phyloP scores from a whole-genome alignment of 805 yeast species.

The Dipodascus geniculatus region DNA sequence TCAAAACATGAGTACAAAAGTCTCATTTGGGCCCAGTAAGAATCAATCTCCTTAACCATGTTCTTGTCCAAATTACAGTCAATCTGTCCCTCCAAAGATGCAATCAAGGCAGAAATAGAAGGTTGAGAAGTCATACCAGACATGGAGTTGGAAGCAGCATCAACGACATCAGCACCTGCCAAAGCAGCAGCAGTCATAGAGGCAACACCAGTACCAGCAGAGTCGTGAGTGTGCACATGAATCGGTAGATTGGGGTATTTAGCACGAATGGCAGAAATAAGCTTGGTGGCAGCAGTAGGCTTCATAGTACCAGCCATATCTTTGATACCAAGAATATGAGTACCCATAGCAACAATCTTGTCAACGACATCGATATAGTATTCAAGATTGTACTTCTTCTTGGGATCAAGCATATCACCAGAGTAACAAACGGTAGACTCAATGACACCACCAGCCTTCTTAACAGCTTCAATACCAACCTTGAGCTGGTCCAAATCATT shows the following conservation, averaged over 20 bases:
- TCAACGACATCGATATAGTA: constrained; percentile 79
- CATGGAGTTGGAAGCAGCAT: constrained; percentile 93
- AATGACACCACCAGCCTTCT: constrained; percentile 97
- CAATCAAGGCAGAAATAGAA: constrained; percentile 82
- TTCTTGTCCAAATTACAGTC: constrained; percentile 59
- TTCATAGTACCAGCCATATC: constrained; percentile 99
- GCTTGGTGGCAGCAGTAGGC: constrained; percentile 80
- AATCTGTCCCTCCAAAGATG: constrained; percentile 80
- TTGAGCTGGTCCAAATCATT: constrained; percentile 93
- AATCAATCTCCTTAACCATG: constrained; percentile 71
- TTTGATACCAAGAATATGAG: constrained; percentile 93
- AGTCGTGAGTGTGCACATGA: constrained; percentile 98
- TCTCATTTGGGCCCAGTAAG: constrained; percentile 99
- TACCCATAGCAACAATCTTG: constrained; percentile 82
- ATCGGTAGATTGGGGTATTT: constrained; percentile 90
- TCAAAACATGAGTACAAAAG: constrained; percentile 92
- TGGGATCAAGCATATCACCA: constrained; percentile 95
- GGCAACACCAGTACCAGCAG: constrained; percentile 99
- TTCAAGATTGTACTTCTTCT: constrained; percentile 89
- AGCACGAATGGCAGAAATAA: constrained; percentile 71
- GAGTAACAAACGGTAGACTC: constrained; percentile 98
- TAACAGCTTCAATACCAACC: constrained; percentile 97
- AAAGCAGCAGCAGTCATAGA: constrained; percentile 88
- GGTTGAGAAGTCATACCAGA: constrained; percentile 99
- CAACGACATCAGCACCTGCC: constrained; percentile 98